Evolutionary conservation across 768 basidiomycete genomes (phyloP), one percentile per base, ranked within the genome.

Genomic region (Hypsizygus marmoreus): DNA sequence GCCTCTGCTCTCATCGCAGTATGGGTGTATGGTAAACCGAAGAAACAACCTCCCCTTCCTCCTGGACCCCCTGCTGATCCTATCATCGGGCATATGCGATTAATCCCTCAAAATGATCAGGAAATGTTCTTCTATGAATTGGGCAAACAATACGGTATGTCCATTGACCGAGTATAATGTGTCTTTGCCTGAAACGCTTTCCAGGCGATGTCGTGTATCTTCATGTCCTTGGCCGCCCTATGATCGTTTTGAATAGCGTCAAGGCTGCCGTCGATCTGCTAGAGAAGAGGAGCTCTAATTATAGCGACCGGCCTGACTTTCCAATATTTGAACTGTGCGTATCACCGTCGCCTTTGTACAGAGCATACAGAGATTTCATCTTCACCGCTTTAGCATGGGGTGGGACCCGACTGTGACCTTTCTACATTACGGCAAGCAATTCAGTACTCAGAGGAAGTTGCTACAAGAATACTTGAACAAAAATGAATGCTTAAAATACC

Each of bases 251-350:
- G 41, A 70, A 73, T 47, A 64, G 63, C 7, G 40, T 58, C 1
- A 54, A 72, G 41, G 61, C 66, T 8, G 70, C 69, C 2, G 52
- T 49, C 9, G 74, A 76, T 8, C 62, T 76, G 16, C 62, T 75
- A n/a, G 73, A 75, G 20, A 71, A 67, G 37, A 52, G 71, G 25
- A 64, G 67, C n/a, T 17, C 48, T 14, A 70, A 68, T 16, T 75
- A 74, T 45, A 61, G 59, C 23, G 62, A 63, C 40, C 54, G 67
- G 14, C 63, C 66, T 5, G 25, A 35, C 22, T 43, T 61, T 9
- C 58, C 65, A 25, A 40, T 63, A 12, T 42, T 45, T 38, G 60
- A 64, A 23, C 28, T 48, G 51, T 30, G 14, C 9, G 12, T 34
- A 25, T 6, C 5, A n/a, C n/a, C n/a, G n/a, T n/a, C n/a, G n/a